Evolutionary conservation across 495 filamentous ascomycete species (phyloP), one percentile per base, ranked within the genome.

Genomic region (Annulohypoxylon moriforme): DNA sequence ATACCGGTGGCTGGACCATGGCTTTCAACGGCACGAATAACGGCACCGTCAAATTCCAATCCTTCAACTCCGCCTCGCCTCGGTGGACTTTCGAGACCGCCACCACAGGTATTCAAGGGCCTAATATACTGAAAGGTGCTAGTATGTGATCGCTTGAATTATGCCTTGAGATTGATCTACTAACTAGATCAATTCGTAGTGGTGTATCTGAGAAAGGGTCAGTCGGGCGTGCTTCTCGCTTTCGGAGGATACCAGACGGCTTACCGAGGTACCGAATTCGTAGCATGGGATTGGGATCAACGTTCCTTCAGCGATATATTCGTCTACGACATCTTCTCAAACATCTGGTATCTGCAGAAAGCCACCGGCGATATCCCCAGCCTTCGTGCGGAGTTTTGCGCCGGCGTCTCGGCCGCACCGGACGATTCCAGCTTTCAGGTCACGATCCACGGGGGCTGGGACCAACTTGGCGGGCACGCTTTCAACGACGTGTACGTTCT

Each of bases 401-500:
- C 83, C 4, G 88, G 85, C 6, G 82, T 80, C 8, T 83, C 81
- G 10, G 86, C 85, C 78, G 79, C 88, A 0, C 64, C 77, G n/a
- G 88, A 89, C 71, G 77, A 82, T 42, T 87, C 86, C 14, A 86
- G 77, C 62, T 81, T 65, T 31, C 60, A 71, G 18, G 38, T 66
- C 18, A 85, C 85, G 47, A 76, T 85, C 4, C 83, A 81, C 65
- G 84, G 82, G 40, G 85, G 85, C 14, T 69, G 67, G 67, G 67
- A 69, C 16, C 18, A 29, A 27, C 5, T 58, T 9, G 75, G 5
- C 82, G 29, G 38, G 6, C 24, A 13, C 20, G 85, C 83, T 9
- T 87, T 80, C 67, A 86, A 88, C 67, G 87, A 90, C 75, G 80
- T 87, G 14, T 89, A 86, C 64, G 85, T 89, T 47, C 80, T 90